Percentiles rank a stretch among this genome's conserved stretches.
Evolutionary conservation across 805 yeast species (phyloP).

Genomic region (Wickerhamomyces tratensis): DNA sequence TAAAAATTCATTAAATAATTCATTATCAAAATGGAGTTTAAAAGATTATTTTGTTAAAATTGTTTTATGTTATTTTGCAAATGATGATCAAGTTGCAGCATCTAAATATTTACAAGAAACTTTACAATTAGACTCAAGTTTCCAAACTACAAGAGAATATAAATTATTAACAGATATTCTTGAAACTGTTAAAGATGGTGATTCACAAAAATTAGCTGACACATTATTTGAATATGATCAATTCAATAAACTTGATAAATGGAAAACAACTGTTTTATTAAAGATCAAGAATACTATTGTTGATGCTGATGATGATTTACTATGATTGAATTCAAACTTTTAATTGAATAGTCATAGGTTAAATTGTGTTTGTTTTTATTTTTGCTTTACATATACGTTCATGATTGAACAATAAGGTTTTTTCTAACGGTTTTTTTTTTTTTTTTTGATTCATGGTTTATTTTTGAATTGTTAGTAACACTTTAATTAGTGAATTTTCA

Average conservation of each 20-base stretch:
- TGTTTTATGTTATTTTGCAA: slow-evolving; percentile 74
- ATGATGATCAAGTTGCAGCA: slow-evolving; percentile 82
- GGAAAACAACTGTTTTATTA: slow-evolving; percentile 78
- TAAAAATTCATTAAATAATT: slow-evolving; percentile 62
- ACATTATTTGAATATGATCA: slow-evolving; percentile 79
- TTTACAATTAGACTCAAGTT: slow-evolving; percentile 63
- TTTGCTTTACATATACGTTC: too few species aligned
- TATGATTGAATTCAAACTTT: too few species aligned
- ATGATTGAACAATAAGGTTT: too few species aligned
- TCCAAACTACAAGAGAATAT: slow-evolving; percentile 68
- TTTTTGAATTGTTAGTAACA: too few species aligned
- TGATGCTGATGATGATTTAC: slow-evolving; percentile 59
- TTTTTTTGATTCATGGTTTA: too few species aligned
- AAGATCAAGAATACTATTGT: slow-evolving; percentile 70
- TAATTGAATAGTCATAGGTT: too few species aligned
- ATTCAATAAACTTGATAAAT: slow-evolving; percentile 78
- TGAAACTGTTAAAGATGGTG: slow-evolving; percentile 72
- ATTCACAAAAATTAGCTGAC: slow-evolving; percentile 64
- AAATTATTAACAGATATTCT: slow-evolving; percentile 56
- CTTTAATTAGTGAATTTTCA: too few species aligned
- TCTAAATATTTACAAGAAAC: slow-evolving; percentile 58
- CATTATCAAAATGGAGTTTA: slow-evolving; percentile 78
- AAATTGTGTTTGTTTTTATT: too few species aligned
- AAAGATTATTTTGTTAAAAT: slow-evolving; percentile 87
- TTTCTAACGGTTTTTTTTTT: too few species aligned